Percentiles rank a stretch among this genome's conserved stretches.
Conservation (phyloP, 129 eudicot genomes). For the Flaveria linearis region DNA sequence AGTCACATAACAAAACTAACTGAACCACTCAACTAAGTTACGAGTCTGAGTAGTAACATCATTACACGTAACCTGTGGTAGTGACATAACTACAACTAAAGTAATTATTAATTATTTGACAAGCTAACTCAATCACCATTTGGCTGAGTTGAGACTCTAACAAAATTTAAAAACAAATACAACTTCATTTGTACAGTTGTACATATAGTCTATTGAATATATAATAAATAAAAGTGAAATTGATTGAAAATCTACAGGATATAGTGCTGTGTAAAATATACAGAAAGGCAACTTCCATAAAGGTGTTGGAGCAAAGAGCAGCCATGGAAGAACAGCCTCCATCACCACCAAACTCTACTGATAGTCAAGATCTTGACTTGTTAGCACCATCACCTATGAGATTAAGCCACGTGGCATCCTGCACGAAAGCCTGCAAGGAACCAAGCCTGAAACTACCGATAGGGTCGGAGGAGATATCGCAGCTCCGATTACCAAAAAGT, state of each 20-base stretch:
- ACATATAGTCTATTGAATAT: not conserved
- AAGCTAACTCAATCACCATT: not conserved
- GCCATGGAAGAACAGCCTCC: constrained; percentile 57
- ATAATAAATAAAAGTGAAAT: not conserved
- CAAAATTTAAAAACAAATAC: too few relatives aligned
- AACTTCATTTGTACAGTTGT: not conserved
- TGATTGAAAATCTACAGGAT: constrained; percentile 46
- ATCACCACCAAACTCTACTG: constrained; percentile 23
- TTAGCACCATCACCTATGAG: constrained; percentile 17
- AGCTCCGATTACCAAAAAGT: constrained; percentile 58
- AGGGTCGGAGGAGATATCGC: constrained; percentile 37
- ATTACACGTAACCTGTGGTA: too few relatives aligned
- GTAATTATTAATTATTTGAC: too few relatives aligned
- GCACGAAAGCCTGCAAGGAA: constrained; percentile 18
- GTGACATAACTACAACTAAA: too few relatives aligned
- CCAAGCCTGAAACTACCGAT: constrained; percentile 41
- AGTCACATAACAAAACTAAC: too few relatives aligned
- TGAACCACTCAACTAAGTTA: too few relatives aligned
- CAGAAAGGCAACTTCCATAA: constrained; percentile 84
- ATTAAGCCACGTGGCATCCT: constrained; percentile 28
- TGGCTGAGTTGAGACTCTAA: not conserved
- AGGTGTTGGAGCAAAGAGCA: constrained; percentile 82
- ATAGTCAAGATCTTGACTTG: constrained; percentile 28
- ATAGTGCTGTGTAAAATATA: constrained; percentile 78
- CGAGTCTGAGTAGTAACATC: too few relatives aligned